Evolutionary conservation across 495 filamentous ascomycete genomes (phyloP).

Genomic region (Cryomyces minteri): DNA sequence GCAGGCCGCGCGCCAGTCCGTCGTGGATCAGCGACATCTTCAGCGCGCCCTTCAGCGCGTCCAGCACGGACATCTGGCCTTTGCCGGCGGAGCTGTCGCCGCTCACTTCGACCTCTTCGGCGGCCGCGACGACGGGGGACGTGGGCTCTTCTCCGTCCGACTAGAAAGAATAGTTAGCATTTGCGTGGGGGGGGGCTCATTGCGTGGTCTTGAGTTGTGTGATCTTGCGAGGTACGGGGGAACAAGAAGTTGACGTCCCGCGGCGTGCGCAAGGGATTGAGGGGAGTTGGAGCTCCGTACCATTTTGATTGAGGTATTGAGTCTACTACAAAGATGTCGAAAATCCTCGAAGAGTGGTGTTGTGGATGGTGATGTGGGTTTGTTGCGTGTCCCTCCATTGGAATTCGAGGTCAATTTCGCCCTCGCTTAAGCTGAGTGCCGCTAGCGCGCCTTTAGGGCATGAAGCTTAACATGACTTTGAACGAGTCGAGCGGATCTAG

Average conservation of each 20-base stretch:
- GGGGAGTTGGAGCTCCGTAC: neutral
- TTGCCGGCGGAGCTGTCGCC: slow-evolving; percentile 59
- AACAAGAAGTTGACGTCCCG: neutral
- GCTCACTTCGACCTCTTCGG: slow-evolving; percentile 81
- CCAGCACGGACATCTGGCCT: slow-evolving; percentile 93
- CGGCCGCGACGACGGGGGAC: slow-evolving; percentile 42
- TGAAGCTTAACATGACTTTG: too few species aligned
- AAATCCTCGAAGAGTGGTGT: slow-evolving; percentile 43
- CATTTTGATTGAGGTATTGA: slow-evolving; percentile 4
- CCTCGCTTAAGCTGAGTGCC: too few species aligned
- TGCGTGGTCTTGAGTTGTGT: neutral
- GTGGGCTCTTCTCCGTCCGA: slow-evolving; percentile 80
- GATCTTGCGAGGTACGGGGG: neutral
- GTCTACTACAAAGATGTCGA: slow-evolving; percentile 25
- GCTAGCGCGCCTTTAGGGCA: too few species aligned
- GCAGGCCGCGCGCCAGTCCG: slow-evolving; percentile 91
- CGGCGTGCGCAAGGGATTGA: neutral
- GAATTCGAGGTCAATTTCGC: too few species aligned
- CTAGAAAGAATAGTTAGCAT: slow-evolving; percentile 15
- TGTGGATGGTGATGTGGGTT: too few species aligned
- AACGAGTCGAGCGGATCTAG: too few species aligned
- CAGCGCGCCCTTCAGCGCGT: slow-evolving; percentile 92
- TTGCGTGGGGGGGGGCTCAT: neutral
- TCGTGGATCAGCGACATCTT: slow-evolving; percentile 99
- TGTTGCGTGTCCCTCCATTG: too few species aligned